phyloP scores from a whole-genome alignment of 2,329 filamentous ascomycete genomes.

The Sclerotinia subarctica region DNA sequence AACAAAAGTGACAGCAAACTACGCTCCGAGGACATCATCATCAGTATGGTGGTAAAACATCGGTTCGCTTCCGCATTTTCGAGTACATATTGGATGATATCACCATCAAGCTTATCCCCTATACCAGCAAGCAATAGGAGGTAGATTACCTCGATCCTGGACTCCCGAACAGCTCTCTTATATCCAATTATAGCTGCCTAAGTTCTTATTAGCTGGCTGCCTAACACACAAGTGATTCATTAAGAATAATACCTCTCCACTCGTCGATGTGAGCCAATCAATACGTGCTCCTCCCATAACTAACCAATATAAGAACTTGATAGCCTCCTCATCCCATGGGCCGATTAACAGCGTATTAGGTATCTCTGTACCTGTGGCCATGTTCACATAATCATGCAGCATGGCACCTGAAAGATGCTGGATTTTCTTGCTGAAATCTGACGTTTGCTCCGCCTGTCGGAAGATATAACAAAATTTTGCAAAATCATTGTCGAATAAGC shows the following conservation, averaged over 20 bases:
- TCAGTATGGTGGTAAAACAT: background rate
- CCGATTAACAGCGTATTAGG: slow-evolving; percentile 35
- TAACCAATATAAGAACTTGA: slow-evolving; percentile 35
- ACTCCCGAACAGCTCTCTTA: slow-evolving; percentile 27
- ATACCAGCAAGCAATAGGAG: slow-evolving; percentile 30
- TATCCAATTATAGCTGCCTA: slow-evolving; percentile 32
- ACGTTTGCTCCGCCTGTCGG: background rate
- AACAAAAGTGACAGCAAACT: background rate
- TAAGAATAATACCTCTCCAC: slow-evolving; percentile 32
- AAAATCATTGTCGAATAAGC: slow-evolving; percentile 8
- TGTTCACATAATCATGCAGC: slow-evolving; percentile 12
- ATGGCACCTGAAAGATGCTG: slow-evolving; percentile 1
- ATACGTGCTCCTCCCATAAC: slow-evolving; percentile 33
- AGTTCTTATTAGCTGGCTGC: slow-evolving; percentile 6
- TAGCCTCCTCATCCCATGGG: slow-evolving; percentile 34
- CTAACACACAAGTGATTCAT: background rate
- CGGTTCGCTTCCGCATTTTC: background rate
- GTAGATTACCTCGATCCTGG: slow-evolving; percentile 27
- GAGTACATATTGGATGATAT: slow-evolving; percentile 17
- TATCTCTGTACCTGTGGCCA: slow-evolving; percentile 30
- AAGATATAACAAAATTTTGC: slow-evolving; percentile 13
- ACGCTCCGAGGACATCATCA: background rate
- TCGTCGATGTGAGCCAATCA: slow-evolving; percentile 32
- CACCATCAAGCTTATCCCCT: slow-evolving; percentile 21
- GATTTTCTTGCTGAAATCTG: background rate